Percentiles rank a stretch among this genome's conserved stretches.
Evolutionary conservation across 495 filamentous ascomycete genomes (phyloP).

Genomic region (Penicillium simplicissimum): DNA sequence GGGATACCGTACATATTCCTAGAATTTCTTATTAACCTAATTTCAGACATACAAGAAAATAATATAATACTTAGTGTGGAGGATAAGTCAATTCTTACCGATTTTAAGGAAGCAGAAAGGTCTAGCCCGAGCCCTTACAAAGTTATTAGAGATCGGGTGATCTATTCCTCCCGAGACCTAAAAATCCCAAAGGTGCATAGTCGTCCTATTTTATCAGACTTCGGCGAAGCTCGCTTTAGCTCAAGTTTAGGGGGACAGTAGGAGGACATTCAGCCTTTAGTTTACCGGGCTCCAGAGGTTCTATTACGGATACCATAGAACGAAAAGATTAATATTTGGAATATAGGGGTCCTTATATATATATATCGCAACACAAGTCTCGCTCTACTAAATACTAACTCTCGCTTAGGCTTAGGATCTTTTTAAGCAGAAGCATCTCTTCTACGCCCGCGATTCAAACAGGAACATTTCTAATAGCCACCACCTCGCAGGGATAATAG

Average conservation of each 20-base stretch:
- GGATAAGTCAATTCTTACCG: slow-evolving; percentile 32
- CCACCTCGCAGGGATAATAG: slow-evolving; percentile 46
- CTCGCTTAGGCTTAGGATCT: slow-evolving; percentile 37
- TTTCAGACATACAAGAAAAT: slow-evolving; percentile 31
- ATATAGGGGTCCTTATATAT: slow-evolving; percentile 42
- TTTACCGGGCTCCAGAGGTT: slow-evolving; percentile 46
- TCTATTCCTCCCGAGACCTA: slow-evolving; percentile 26
- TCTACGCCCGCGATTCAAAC: slow-evolving; percentile 38
- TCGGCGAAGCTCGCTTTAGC: slow-evolving; percentile 29
- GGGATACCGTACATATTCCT: not conserved
- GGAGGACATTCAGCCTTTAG: slow-evolving; percentile 25
- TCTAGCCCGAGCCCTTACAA: slow-evolving; percentile 24
- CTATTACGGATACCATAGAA: slow-evolving; percentile 40
- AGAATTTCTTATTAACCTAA: slow-evolving; percentile 2
- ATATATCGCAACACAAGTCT: slow-evolving; percentile 5
- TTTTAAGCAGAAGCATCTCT: slow-evolving; percentile 45
- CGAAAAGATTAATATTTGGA: slow-evolving; percentile 45
- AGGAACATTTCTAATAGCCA: slow-evolving; percentile 33
- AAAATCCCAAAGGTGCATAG: slow-evolving; percentile 12
- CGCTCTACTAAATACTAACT: not conserved
- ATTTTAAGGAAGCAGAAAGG: slow-evolving; percentile 30
- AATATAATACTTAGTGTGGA: slow-evolving; percentile 33
- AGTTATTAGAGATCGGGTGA: slow-evolving; percentile 16
- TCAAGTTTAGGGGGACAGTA: slow-evolving; percentile 10
- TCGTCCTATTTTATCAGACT: slow-evolving; percentile 29